Conservation (phyloP, 2,329 filamentous ascomycete species). For the Pyrenophora teres region DNA sequence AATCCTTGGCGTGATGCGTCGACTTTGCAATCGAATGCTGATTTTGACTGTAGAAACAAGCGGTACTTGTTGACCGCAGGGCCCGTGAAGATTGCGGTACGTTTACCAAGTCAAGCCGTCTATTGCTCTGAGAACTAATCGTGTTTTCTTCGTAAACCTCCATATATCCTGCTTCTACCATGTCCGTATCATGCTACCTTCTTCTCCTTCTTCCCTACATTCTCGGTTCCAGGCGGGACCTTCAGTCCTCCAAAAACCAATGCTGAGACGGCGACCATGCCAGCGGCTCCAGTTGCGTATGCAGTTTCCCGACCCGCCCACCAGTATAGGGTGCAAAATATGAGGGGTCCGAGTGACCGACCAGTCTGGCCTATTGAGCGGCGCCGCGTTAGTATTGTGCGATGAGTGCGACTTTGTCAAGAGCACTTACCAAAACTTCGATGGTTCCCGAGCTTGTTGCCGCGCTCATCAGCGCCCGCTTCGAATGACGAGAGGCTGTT, state of each 20-base stretch:
- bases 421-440: slow-evolving; percentile 61
- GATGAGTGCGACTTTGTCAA: background rate
- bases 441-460: slow-evolving; percentile 83
- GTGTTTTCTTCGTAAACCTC: background rate
- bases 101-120: too few species aligned
- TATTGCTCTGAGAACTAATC: too few species aligned
- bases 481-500: slow-evolving; percentile 93
- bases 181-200: slow-evolving; percentile 8
- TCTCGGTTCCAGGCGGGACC: slow-evolving; percentile 58
- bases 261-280: slow-evolving; percentile 74
- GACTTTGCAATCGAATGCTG: too few species aligned
- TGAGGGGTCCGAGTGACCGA: slow-evolving; percentile 79
- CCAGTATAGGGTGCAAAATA: slow-evolving; percentile 97
- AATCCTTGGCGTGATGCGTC: too few species aligned
- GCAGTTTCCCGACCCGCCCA: slow-evolving; percentile 91
- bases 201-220: slow-evolving; percentile 30
- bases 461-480: slow-evolving; percentile 77
- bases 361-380: slow-evolving; percentile 75
- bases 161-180: background rate
- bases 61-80: too few species aligned
- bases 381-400: slow-evolving; percentile 16
- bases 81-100: too few species aligned
- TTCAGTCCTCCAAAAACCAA: slow-evolving; percentile 75
- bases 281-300: slow-evolving; percentile 78
- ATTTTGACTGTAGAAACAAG: too few species aligned